Evolutionary conservation across 2,329 filamentous ascomycete species (phyloP), one percentile per base, ranked within the genome.

Genomic region (Apiospora sp.): DNA sequence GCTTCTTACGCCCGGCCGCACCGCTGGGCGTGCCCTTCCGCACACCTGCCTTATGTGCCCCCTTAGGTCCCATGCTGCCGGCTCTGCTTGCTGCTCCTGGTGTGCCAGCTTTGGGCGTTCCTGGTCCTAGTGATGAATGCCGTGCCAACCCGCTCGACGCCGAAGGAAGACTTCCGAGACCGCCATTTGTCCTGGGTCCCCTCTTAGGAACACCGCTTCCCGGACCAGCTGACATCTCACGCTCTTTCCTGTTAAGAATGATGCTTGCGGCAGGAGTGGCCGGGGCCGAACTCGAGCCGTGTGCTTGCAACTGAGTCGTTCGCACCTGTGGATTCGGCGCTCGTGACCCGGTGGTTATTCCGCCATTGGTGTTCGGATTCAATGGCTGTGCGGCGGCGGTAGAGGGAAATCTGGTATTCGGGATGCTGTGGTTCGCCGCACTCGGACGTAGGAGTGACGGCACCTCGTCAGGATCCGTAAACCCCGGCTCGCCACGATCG

Each of bases 41-140:
- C 6, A 79, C 77, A 2, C 80, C 81, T 1, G 79, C 80, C 77
- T 90, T 90, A 69, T 84, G 82, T 27, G 83, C 82, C 37, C 37
- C 37, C 58, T 90, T 85, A 1, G 90, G 90, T 0, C 89, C 90
- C 7, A 88, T 89, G 77, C 90, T 92, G 13, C 90, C 90, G 44
- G 90, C 87, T 74, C 86, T 83, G 24, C 81, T 81, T 22, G 83
- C 79, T 67, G 80, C 78, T 44, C 83, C 84, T 22, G 82, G 75
- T 74, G 76, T 75, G 67, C 79, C 68, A 73, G 82, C 84, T 79
- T 92, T 91, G 13, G 90, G 89, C 3, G 90, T 91, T 41, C 90
- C 89, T 0, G 90, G 90, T 0, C 90, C 90, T 3, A 91, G 83
- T 1, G 90, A 92, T 1, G 90, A 87, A 78, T 92, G 90, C 19